These are phyloP conservation scores for Isabelozyma rhagii DNA, from an alignment of 805 yeast species.

Conservation along the genomic window DNA sequence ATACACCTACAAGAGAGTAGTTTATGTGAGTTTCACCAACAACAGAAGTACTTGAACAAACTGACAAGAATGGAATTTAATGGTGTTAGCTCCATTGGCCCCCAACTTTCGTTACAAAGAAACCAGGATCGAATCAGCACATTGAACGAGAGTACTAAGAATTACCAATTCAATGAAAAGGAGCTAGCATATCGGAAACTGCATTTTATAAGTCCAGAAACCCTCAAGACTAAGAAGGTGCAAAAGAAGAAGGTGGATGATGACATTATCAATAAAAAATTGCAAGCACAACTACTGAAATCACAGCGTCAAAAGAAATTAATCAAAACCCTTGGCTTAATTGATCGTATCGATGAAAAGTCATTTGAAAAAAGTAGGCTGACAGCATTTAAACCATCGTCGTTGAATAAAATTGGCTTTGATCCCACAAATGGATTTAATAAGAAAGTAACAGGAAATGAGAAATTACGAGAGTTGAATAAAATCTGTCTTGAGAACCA, in stretches of 20 bases:
- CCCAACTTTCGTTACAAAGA: conserved; percentile 4
- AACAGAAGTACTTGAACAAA: conserved; percentile 47
- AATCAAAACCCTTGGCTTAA: conserved; percentile 16
- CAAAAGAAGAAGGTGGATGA: conserved; percentile 29
- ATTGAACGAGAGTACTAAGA: conserved; percentile 17
- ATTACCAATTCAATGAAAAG: conserved; percentile 9
- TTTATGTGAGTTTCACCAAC: conserved; percentile 73
- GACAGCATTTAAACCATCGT: conserved; percentile 38
- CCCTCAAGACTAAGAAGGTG: background rate
- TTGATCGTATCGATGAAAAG: conserved; percentile 5
- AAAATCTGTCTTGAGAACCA: conserved; percentile 16
- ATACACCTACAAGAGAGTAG: conserved; percentile 52
- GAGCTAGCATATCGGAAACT: background rate
- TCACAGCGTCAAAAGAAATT: conserved; percentile 13
- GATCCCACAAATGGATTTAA: conserved; percentile 35
- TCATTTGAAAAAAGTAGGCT: conserved; percentile 8
- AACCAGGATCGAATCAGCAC: background rate
- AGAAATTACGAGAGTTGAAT: conserved; percentile 17
- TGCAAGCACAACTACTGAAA: conserved; percentile 32
- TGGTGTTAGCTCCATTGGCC: conserved; percentile 28
- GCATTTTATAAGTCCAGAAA: background rate
- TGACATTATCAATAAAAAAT: conserved; percentile 26
- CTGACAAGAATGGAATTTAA: conserved; percentile 77
- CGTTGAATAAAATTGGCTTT: conserved; percentile 45
- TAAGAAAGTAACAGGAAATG: conserved; percentile 6